Evolutionary conservation across 495 filamentous ascomycete species (phyloP).

Genomic region (Wilcoxina mikolae): DNA sequence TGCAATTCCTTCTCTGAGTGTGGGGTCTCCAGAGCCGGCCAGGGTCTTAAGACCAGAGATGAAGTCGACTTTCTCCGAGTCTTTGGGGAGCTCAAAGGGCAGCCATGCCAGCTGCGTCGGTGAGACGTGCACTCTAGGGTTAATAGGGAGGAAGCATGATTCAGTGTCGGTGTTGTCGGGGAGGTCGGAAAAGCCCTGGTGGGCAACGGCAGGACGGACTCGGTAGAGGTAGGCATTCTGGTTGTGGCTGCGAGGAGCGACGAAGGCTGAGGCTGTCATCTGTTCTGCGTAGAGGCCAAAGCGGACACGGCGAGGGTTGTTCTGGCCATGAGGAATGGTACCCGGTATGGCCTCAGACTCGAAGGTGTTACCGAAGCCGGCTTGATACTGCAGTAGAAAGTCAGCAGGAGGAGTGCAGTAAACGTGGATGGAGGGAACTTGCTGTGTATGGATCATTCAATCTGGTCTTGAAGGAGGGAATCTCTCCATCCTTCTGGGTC

Average conservation of each 20-base stretch:
- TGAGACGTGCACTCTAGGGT: conserved; percentile 44
- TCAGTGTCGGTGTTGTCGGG: conserved; percentile 34
- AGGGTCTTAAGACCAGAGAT: conserved; percentile 62
- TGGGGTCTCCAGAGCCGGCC: conserved; percentile 68
- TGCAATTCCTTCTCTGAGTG: conserved; percentile 61
- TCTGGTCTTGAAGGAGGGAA: conserved; percentile 32
- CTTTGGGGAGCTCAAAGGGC: conserved; percentile 59
- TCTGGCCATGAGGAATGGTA: conserved; percentile 44
- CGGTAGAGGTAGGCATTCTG: conserved; percentile 83
- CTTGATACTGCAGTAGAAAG: conserved; percentile 3
- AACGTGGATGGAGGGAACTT: neutral
- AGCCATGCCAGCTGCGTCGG: conserved; percentile 85
- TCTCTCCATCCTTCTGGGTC: conserved; percentile 38
- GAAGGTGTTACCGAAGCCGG: conserved; percentile 7
- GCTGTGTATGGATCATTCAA: conserved; percentile 7
- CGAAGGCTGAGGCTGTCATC: conserved; percentile 82
- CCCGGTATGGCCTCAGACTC: conserved; percentile 6
- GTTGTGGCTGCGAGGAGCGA: conserved; percentile 73
- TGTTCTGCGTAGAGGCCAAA: conserved; percentile 80
- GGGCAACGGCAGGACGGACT: conserved; percentile 65
- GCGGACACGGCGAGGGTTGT: conserved; percentile 71
- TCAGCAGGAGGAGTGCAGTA: neutral
- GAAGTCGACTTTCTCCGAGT: conserved; percentile 51
- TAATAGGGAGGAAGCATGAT: conserved; percentile 30
- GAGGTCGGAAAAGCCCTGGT: conserved; percentile 49